A percentile compares a stretch with the other conserved stretches of the same genome.
These are phyloP conservation scores for Taphrina pruni DNA, from an alignment of 1,139 yeast species.

Conservation along the genomic window DNA sequence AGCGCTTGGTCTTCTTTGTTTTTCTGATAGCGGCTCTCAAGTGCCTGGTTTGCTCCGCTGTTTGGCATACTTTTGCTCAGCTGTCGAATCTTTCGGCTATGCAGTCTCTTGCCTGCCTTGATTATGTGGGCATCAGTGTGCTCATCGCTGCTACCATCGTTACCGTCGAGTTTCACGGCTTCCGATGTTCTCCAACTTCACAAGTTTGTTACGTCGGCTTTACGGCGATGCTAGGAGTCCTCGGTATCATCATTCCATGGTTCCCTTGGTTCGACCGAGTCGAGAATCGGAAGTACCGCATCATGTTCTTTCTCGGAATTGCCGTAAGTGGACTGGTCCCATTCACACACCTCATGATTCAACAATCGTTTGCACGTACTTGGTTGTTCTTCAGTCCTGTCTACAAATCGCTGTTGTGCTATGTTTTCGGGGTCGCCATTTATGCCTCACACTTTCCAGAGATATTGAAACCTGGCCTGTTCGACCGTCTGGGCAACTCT, in stretches of 20 bases:
- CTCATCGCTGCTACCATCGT: conserved; percentile 89
- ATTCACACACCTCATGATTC: conserved; percentile 61
- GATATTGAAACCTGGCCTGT: conserved; percentile 64
- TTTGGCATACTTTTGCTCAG: conserved; percentile 92
- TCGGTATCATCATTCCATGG: conserved; percentile 86
- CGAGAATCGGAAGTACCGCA: conserved; percentile 77
- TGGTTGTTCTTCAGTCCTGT: conserved; percentile 66
- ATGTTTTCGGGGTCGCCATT: conserved; percentile 79
- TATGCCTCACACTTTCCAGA: conserved; percentile 92
- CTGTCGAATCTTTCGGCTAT: conserved; percentile 70
- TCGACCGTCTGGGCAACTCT: conserved; percentile 83
- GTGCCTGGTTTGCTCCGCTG: conserved; percentile 76
- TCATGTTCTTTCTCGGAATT: conserved; percentile 79
- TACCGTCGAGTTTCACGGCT: conserved; percentile 80
- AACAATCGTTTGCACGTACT: conserved; percentile 64
- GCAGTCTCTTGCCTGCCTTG: conserved; percentile 85
- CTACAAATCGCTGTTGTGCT: conserved; percentile 71
- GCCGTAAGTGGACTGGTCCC: conserved; percentile 78
- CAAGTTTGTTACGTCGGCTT: conserved; percentile 61
- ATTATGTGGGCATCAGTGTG: conserved; percentile 91
- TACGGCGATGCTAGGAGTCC: conserved; percentile 68
- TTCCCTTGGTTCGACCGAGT: conserved; percentile 86
- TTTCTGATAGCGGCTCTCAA: conserved; percentile 75
- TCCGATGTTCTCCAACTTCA: conserved; percentile 65
- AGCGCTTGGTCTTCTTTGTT: conserved; percentile 63